These are phyloP conservation scores for Schoenoplectus tabernaemontani DNA, from an alignment of 202 grass and related monocot species.

Conservation along the genomic window DNA sequence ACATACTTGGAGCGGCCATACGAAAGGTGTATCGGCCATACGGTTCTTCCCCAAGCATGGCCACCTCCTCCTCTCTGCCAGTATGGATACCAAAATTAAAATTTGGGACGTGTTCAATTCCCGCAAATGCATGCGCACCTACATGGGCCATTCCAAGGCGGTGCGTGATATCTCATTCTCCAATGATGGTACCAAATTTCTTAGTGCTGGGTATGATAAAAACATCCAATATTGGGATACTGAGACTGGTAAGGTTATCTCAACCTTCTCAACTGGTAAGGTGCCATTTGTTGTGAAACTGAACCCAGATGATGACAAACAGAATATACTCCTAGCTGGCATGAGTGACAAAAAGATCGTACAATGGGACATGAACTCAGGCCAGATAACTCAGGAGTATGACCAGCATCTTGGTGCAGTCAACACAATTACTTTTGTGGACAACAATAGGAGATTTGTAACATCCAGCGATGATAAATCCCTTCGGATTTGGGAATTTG, in stretches of 20 bases:
- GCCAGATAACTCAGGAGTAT: conserved; percentile 89
- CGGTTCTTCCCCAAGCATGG: conserved; percentile 85
- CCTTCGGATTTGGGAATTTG: conserved; percentile 91
- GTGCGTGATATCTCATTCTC: conserved; percentile 93
- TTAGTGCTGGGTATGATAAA: conserved; percentile 92
- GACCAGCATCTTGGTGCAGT: conserved; percentile 91
- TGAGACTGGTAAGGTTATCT: conserved; percentile 91
- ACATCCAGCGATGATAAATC: conserved; percentile 95
- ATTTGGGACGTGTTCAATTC: conserved; percentile 93
- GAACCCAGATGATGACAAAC: conserved; percentile 96
- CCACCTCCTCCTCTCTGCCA: conserved; percentile 73
- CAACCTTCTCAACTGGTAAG: conserved; percentile 88
- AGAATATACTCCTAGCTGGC: conserved; percentile 87
- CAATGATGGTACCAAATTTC: conserved; percentile 80
- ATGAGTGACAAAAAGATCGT: conserved; percentile 99
- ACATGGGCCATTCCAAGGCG: conserved; percentile 95
- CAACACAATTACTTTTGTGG: conserved; percentile 96
- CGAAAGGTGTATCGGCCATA: conserved; percentile 87
- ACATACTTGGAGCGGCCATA: conserved; percentile 89
- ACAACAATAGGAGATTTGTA: conserved; percentile 97
- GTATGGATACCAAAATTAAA: conserved; percentile 98
- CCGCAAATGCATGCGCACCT: conserved; percentile 74
- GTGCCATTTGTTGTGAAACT: conserved; percentile 90
- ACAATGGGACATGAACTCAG: conserved; percentile 94
- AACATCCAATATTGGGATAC: conserved; percentile 99